phyloP scores from a whole-genome alignment of 768 basidiomycete genomes.

The Lepiota brunneoincarnata region DNA sequence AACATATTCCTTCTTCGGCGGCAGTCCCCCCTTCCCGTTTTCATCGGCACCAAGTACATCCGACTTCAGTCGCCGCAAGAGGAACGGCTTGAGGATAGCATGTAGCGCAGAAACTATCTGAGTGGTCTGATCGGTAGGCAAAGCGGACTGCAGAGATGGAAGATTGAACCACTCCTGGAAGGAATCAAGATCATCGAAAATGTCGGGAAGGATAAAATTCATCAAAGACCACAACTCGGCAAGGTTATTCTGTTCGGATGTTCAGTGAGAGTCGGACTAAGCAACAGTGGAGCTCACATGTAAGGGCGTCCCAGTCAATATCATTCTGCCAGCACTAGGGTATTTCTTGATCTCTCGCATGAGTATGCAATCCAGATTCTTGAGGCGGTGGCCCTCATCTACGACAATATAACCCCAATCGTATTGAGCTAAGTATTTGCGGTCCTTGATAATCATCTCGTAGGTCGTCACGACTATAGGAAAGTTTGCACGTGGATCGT shows the following conservation, averaged over 20 bases:
- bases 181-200: slow-evolving; percentile 84
- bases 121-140: slow-evolving; percentile 57
- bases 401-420: slow-evolving; percentile 93
- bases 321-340: slow-evolving; percentile 80
- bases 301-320: slow-evolving; percentile 93
- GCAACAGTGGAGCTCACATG: slow-evolving; percentile 55
- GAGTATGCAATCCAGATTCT: slow-evolving; percentile 90
- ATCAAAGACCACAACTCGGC: slow-evolving; percentile 93
- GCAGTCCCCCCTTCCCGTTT: slow-evolving; percentile 38
- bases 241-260: slow-evolving; percentile 86
- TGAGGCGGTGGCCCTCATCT: slow-evolving; percentile 92
- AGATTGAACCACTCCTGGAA: slow-evolving; percentile 94
- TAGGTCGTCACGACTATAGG: slow-evolving; percentile 90
- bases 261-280: neutral
- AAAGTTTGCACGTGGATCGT: slow-evolving; percentile 36
- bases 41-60: slow-evolving; percentile 65
- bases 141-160: slow-evolving; percentile 53
- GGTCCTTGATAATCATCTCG: slow-evolving; percentile 88
- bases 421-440: slow-evolving; percentile 56
- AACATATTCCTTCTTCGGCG: slow-evolving; percentile 93
- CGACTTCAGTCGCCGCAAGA: slow-evolving; percentile 85
- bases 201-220: slow-evolving; percentile 93
- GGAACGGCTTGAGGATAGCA: slow-evolving; percentile 91
- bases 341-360: slow-evolving; percentile 91
- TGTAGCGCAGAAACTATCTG: slow-evolving; percentile 79